Evolutionary conservation across 139 green algal genomes (phyloP).

Genomic region (Tetradesmus obliquus): DNA sequence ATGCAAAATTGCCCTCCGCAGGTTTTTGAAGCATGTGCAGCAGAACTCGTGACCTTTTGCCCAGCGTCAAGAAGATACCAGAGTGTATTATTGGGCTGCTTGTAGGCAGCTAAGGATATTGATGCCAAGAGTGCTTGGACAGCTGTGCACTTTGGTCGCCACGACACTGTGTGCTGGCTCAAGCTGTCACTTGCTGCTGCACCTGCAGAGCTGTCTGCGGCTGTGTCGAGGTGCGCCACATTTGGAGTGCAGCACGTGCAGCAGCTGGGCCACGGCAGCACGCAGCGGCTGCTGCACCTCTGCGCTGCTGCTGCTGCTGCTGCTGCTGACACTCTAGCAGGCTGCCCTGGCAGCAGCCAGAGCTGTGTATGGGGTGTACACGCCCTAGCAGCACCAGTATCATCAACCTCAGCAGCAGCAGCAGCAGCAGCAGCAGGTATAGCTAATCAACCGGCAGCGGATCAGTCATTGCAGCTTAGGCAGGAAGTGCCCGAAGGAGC

Average conservation of each 20-base stretch:
- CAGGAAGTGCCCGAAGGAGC: neutral
- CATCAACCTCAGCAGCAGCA: neutral
- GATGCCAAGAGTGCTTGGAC: too few relatives aligned
- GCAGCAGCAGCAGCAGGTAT: constrained; percentile 5
- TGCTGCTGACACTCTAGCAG: neutral
- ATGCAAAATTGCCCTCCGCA: too few relatives aligned
- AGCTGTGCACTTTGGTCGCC: too few relatives aligned
- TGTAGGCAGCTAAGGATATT: too few relatives aligned
- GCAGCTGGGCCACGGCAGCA: constrained; percentile 30
- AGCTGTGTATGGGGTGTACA: constrained; percentile 19
- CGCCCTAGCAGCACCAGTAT: neutral
- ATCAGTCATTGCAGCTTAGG: neutral
- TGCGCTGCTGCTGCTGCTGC: neutral
- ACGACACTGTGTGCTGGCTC: too few relatives aligned
- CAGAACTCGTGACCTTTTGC: too few relatives aligned
- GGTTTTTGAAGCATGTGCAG: too few relatives aligned
- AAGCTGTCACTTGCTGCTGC: neutral
- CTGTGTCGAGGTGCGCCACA: neutral
- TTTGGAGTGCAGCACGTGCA: constrained; percentile 11
- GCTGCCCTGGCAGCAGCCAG: neutral
- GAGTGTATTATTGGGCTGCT: too few relatives aligned
- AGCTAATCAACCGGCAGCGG: neutral
- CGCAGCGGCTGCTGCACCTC: neutral
- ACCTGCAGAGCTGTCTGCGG: neutral
- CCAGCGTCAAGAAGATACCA: too few relatives aligned